phyloP scores from a whole-genome alignment of 1,284 basidiomycete genomes.

The Fistulinella cinereoalba region DNA sequence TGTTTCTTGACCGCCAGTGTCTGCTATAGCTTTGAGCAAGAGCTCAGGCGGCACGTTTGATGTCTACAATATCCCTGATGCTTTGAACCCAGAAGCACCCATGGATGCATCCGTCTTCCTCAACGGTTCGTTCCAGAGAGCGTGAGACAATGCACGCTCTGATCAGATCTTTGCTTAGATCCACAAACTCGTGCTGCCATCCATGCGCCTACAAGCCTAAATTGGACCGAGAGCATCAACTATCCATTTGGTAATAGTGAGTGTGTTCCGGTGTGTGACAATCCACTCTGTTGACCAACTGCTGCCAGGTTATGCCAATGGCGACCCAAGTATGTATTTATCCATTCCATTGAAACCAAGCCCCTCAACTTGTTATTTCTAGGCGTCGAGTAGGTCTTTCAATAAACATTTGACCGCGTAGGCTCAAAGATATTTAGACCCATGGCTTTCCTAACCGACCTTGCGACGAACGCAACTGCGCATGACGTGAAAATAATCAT shows the following conservation, averaged over 20 bases:
- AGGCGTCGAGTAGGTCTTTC: slow-evolving; percentile 48
- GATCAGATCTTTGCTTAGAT: slow-evolving; percentile 40
- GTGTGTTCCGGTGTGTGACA: slow-evolving; percentile 9
- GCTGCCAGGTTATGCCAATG: slow-evolving; percentile 15
- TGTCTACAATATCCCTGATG: slow-evolving; percentile 56
- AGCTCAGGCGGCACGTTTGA: slow-evolving; percentile 41
- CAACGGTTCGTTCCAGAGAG: slow-evolving; percentile 45
- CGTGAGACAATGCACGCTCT: background rate
- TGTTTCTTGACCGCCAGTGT: slow-evolving; percentile 3
- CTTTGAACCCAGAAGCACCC: slow-evolving; percentile 44
- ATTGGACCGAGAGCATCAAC: slow-evolving; percentile 48
- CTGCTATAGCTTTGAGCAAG: slow-evolving; percentile 35
- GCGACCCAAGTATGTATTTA: slow-evolving; percentile 45
- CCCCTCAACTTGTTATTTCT: background rate
- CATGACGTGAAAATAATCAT: slow-evolving; percentile 52
- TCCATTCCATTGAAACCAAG: background rate
- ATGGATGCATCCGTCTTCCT: slow-evolving; percentile 54
- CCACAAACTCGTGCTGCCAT: slow-evolving; percentile 52
- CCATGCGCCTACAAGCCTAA: slow-evolving; percentile 64
- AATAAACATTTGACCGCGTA: background rate
- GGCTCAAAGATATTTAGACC: slow-evolving; percentile 41
- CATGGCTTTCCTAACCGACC: slow-evolving; percentile 59
- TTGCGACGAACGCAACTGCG: slow-evolving; percentile 58
- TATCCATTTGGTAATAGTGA: slow-evolving; percentile 51
- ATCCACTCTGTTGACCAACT: slow-evolving; percentile 2